Evolutionary conservation across 2,329 filamentous ascomycete species (phyloP), one percentile per base, ranked within the genome.

Genomic region (Dactylella cylindrospora): DNA sequence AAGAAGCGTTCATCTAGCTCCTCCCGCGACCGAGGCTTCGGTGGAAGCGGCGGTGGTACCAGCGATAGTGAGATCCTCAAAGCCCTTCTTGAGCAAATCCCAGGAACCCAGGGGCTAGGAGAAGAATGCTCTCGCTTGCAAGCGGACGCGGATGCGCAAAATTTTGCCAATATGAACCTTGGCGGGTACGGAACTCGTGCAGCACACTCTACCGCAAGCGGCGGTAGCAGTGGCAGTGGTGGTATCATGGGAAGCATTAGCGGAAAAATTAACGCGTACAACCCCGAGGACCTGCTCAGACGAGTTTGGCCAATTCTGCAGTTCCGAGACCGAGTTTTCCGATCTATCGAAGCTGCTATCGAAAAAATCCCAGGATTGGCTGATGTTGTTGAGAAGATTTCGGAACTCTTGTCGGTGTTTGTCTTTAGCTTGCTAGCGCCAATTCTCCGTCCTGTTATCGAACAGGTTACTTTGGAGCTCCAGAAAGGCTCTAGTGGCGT

Each of bases 231-330:
- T 23, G 15, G 9, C 4, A 17, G 35, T n/a, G 25, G 23, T 22
- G 46, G 45, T 1, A 36, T 19, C 10, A n/a, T n/a, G n/a, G 43
- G 55, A 17, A 36, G 41, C 8, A 22, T 43, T n/a, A 51, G n/a
- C n/a, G 47, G 29, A 17, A 41, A 39, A 13, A 46, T 55, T 22
- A 55, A 36, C 15, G 50, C 50, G 17, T 66, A 60, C 41, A 65
- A 67, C 69, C 85, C 87, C 0, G 80, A 87, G 67, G 84, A 88
- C 72, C 85, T 84, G 0, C 80, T 85, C 10, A 77, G 79, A 31
- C 84, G 94, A 74, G 96, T 98, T 66, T 97, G 97, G 70, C 93
- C 93, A 0, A 95, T 98, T 61, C 80, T 98, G 0, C 81, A 88
- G 61, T 98, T 97, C 77, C 82, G 91, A 60, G 93, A 98, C 76